These are phyloP conservation scores for Epichloe amarillans DNA, from an alignment of 2,329 filamentous ascomycete genomes.

Conservation along the genomic window DNA sequence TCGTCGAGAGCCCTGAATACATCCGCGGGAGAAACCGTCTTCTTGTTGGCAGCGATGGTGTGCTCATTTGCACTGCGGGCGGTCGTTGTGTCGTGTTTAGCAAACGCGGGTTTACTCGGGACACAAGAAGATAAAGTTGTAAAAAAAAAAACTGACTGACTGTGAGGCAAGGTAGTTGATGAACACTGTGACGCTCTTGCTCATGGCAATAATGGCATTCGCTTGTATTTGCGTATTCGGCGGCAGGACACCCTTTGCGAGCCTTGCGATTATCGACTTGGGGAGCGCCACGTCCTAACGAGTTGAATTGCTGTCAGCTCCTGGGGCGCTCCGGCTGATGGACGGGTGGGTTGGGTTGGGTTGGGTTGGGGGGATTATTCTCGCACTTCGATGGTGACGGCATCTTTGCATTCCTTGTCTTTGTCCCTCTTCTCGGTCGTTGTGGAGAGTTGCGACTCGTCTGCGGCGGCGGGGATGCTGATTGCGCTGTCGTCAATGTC, in stretches of 20 bases:
- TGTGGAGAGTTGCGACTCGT: neutral
- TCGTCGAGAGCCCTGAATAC: constrained; percentile 68
- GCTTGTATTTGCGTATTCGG: constrained; percentile 74
- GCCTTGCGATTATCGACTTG: constrained; percentile 66
- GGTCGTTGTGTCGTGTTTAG: neutral
- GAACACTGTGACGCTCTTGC: constrained; percentile 72
- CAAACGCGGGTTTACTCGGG: neutral
- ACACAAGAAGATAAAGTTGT: no score
- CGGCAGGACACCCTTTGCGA: constrained; percentile 69
- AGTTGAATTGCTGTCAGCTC: no score
- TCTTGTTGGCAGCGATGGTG: constrained; percentile 53
- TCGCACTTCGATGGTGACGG: constrained; percentile 39
- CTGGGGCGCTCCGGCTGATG: neutral
- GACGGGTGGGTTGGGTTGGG: no score
- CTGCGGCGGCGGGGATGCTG: constrained; percentile 10
- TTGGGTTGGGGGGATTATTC: no score
- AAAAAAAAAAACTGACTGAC: constrained; percentile 29
- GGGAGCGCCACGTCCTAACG: constrained; percentile 61
- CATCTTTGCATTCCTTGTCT: constrained; percentile 22
- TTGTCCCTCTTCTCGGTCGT: constrained; percentile 17
- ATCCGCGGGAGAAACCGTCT: constrained; percentile 64
- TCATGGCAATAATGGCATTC: constrained; percentile 66
- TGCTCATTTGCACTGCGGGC: constrained; percentile 55
- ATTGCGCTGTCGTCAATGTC: constrained; percentile 26
- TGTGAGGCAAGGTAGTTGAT: constrained; percentile 65